Evolutionary conservation across 2,329 filamentous ascomycete genomes (phyloP).

Genomic region (Talaromyces sp.): DNA sequence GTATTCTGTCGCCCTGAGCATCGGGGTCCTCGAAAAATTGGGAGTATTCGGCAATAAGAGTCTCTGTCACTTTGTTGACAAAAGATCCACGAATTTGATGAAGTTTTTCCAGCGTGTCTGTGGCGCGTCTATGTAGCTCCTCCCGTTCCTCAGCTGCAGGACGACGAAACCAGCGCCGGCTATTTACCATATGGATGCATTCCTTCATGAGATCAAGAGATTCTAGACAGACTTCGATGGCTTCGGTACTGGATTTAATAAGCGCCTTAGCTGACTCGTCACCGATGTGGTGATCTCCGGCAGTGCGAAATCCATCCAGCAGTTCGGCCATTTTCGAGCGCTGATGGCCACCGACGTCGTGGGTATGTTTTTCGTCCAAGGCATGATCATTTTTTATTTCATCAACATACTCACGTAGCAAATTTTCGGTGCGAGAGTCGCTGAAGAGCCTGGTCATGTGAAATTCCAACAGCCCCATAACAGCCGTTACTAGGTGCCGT

Average conservation of each 20-base stretch:
- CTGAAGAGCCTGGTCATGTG: slow-evolving; percentile 32
- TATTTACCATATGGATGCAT: slow-evolving; percentile 27
- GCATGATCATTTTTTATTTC: slow-evolving; percentile 2
- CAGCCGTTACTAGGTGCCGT: slow-evolving; percentile 31
- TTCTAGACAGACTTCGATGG: slow-evolving; percentile 25
- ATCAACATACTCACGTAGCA: slow-evolving; percentile 15
- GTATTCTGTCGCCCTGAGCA: neutral
- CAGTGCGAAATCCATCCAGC: slow-evolving; percentile 34
- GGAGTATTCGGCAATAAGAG: slow-evolving; percentile 35
- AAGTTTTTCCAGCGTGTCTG: slow-evolving; percentile 21
- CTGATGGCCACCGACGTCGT: slow-evolving; percentile 26
- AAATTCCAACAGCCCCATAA: slow-evolving; percentile 39
- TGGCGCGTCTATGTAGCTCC: slow-evolving; percentile 18
- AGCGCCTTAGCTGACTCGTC: slow-evolving; percentile 31
- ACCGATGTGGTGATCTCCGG: slow-evolving; percentile 31
- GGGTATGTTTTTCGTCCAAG: neutral
- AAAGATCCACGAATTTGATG: slow-evolving; percentile 20
- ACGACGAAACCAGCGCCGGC: slow-evolving; percentile 23
- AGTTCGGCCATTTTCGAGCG: slow-evolving; percentile 30
- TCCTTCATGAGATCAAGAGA: slow-evolving; percentile 19
- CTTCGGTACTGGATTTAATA: slow-evolving; percentile 20
- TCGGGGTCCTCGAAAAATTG: slow-evolving; percentile 37
- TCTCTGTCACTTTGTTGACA: slow-evolving; percentile 35
- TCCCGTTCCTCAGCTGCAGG: slow-evolving; percentile 18
- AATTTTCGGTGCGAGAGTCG: slow-evolving; percentile 3